phyloP scores from a whole-genome alignment of 1,139 yeast genomes.

The Candida neerlandica region DNA sequence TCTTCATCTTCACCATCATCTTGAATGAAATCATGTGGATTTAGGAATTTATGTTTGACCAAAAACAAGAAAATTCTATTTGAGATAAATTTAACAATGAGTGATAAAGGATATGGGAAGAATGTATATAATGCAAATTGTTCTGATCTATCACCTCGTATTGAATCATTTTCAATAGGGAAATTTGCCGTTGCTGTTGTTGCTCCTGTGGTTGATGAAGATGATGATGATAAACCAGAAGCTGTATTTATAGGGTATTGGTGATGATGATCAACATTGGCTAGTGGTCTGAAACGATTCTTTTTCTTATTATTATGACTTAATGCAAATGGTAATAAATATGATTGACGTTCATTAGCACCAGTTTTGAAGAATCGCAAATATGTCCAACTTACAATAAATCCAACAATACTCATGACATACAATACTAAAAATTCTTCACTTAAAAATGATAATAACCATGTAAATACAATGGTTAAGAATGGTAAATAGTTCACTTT shows the following conservation, averaged over 20 bases:
- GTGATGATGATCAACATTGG: neutral
- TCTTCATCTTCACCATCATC: constrained; percentile 25
- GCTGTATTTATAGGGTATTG: constrained; percentile 1
- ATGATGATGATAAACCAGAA: too few relatives aligned
- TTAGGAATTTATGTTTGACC: constrained; percentile 27
- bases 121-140: constrained; percentile 46
- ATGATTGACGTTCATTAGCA: constrained; percentile 46
- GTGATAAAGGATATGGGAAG: constrained; percentile 46
- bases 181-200: constrained; percentile 15
- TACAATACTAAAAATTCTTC: constrained; percentile 34
- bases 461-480: constrained; percentile 22
- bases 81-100: constrained; percentile 25
- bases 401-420: constrained; percentile 30
- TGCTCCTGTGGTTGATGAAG: constrained; percentile 5
- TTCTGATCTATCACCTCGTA: constrained; percentile 43
- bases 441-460: constrained; percentile 25
- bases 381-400: constrained; percentile 43
- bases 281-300: constrained; percentile 8
- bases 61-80: constrained; percentile 21
- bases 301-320: constrained; percentile 12
- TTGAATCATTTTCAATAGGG: constrained; percentile 26
- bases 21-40: constrained; percentile 27
- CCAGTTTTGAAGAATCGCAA: constrained; percentile 44
- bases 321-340: constrained; percentile 38
- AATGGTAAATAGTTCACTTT: constrained; percentile 45